Conservation (phyloP, 2,329 filamentous ascomycete species). For the Dactylellina haptotyla region DNA sequence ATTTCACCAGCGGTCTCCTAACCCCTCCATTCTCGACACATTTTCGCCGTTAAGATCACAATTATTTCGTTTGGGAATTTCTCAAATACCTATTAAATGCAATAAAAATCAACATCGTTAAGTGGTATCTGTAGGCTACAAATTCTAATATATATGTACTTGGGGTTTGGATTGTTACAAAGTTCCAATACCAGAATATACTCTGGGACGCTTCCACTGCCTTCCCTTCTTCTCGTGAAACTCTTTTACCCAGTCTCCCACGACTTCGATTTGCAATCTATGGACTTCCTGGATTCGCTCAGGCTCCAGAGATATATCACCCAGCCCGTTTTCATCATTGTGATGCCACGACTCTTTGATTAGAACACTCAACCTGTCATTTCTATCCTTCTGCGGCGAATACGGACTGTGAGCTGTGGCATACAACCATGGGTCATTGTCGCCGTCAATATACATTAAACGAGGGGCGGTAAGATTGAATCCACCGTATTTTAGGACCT, state of each 20-base stretch:
- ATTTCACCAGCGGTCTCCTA: too few relatives aligned
- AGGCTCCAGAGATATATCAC: constrained; percentile 48
- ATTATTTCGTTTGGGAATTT: too few relatives aligned
- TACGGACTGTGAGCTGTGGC: constrained; percentile 79
- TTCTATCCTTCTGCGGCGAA: constrained; percentile 42
- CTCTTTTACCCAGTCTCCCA: constrained; percentile 30
- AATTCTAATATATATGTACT: too few relatives aligned
- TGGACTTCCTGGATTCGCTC: constrained; percentile 39
- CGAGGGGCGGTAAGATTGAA: constrained; percentile 77
- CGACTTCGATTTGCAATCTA: constrained; percentile 30
- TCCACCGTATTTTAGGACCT: constrained; percentile 80
- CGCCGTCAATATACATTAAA: constrained; percentile 79
- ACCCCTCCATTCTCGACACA: too few relatives aligned
- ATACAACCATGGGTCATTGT: constrained; percentile 81
- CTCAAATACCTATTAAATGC: too few relatives aligned
- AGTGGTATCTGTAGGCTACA: too few relatives aligned
- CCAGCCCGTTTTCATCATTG: constrained; percentile 78
- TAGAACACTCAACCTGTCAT: constrained; percentile 64
- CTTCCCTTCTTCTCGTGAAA: constrained; percentile 26
- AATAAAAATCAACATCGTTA: too few relatives aligned
- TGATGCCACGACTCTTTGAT: constrained; percentile 81
- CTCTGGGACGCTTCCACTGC: constrained; percentile 2
- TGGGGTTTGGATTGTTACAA: too few relatives aligned
- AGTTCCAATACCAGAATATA: too few relatives aligned
- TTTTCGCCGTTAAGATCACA: too few relatives aligned